Evolutionary conservation across 768 basidiomycete species (phyloP).

Genomic region (Punctularia strigosozonata): DNA sequence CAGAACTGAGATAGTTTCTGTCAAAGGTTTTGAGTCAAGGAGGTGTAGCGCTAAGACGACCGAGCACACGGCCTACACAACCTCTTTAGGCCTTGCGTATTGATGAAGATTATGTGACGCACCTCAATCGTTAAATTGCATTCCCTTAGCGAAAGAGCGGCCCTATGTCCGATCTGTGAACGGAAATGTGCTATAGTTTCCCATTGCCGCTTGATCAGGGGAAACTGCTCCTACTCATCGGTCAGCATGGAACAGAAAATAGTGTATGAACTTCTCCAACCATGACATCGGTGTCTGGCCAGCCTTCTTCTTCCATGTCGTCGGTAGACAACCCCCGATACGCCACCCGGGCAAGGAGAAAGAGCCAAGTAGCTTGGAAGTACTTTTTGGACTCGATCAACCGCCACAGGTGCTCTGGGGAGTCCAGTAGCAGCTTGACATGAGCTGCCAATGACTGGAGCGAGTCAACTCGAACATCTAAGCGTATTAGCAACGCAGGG

Average conservation of each 20-base stretch:
- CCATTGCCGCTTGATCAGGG: slow-evolving; percentile 88
- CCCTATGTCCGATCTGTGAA: slow-evolving; percentile 78
- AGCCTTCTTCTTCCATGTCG: slow-evolving; percentile 49
- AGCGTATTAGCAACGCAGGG: slow-evolving; percentile 1
- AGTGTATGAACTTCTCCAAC: slow-evolving; percentile 28
- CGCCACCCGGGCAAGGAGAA: slow-evolving; percentile 75
- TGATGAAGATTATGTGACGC: not conserved
- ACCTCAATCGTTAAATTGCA: slow-evolving; percentile 35
- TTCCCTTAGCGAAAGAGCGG: slow-evolving; percentile 73
- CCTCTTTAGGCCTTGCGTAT: slow-evolving; percentile 3
- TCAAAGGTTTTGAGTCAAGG: slow-evolving; percentile 75
- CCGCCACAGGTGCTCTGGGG: slow-evolving; percentile 86
- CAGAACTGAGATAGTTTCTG: slow-evolving; percentile 59
- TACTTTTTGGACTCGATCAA: slow-evolving; percentile 73
- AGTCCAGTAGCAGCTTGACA: slow-evolving; percentile 83
- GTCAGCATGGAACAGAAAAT: too few species aligned
- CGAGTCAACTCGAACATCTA: slow-evolving; percentile 57
- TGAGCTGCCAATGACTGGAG: slow-evolving; percentile 77
- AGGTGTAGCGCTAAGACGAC: slow-evolving; percentile 76
- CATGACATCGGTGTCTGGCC: slow-evolving; percentile 50
- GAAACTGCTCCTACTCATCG: slow-evolving; percentile 80
- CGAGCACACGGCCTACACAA: slow-evolving; percentile 55
- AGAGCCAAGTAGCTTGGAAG: slow-evolving; percentile 79
- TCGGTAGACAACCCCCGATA: slow-evolving; percentile 60
- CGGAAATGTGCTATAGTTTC: slow-evolving; percentile 81